Conservation (phyloP, 2,329 filamentous ascomycete genomes). For the Stachybotrys echinatus region DNA sequence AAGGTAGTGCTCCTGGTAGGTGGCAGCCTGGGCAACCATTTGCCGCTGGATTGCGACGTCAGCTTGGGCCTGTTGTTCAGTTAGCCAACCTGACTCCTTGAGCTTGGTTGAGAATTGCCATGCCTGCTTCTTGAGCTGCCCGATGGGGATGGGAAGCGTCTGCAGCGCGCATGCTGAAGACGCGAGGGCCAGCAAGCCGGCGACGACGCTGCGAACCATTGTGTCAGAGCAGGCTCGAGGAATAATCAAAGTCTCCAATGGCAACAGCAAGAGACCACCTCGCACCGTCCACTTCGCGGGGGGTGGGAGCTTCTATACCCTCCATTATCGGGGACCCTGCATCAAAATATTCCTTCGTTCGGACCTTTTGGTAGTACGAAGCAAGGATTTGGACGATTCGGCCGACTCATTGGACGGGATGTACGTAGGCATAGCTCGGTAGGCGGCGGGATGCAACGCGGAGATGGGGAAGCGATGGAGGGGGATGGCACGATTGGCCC, state of each 20-base stretch:
- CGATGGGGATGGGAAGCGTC: neutral
- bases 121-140: conserved; percentile 1
- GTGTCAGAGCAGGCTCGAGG: neutral
- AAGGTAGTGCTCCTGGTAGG: conserved; percentile 19
- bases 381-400: neutral
- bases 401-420: neutral
- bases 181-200: neutral
- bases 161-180: neutral
- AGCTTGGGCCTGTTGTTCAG: neutral
- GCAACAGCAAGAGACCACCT: no score
- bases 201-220: neutral
- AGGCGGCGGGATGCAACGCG: neutral
- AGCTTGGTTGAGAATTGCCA: neutral
- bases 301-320: neutral
- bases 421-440: no score
- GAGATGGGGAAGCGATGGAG: neutral
- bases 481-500: neutral
- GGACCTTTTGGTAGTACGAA: neutral
- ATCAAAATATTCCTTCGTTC: neutral
- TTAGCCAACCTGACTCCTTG: neutral
- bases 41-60: neutral
- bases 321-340: neutral
- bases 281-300: no score
- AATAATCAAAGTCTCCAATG: no score
- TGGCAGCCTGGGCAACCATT: neutral